These are phyloP conservation scores for Datura wrightii DNA, from an alignment of 257 asterid species.

Conservation along the genomic window DNA sequence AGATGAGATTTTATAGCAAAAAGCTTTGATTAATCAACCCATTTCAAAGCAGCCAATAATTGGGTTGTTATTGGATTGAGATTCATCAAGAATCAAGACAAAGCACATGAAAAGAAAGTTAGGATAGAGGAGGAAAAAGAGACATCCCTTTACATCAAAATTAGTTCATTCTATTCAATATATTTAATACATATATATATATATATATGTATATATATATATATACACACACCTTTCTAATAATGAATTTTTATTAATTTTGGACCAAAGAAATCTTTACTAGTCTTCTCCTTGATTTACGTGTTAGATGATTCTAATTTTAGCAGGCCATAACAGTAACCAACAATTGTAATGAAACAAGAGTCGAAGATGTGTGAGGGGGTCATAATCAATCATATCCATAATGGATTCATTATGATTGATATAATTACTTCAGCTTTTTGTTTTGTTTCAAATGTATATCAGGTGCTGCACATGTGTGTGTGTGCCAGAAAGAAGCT, in stretches of 20 bases:
- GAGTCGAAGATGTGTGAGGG: not conserved
- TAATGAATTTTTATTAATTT: not conserved
- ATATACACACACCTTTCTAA: not conserved
- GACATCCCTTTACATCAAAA: not conserved
- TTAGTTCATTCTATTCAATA: not conserved
- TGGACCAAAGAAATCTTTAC: not conserved
- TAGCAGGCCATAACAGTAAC: not conserved
- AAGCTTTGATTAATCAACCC: not conserved
- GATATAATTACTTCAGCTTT: not conserved
- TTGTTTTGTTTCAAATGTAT: slow-evolving; percentile 9
- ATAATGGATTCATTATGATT: not conserved
- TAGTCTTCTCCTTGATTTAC: not conserved
- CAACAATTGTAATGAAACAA: not conserved
- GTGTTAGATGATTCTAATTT: not conserved
- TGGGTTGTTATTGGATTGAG: slow-evolving; percentile 2
- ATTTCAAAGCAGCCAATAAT: slow-evolving; percentile 13
- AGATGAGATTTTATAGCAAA: slow-evolving; percentile 24
- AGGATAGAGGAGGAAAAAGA: not conserved
- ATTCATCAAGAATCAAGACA: slow-evolving; percentile 6
- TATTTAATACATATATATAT: not conserved
- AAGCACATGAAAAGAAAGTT: not conserved
- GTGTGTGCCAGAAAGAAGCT: not conserved
- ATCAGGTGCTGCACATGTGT: not conserved
- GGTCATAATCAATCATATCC: slow-evolving; percentile 8
- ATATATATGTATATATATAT: not conserved